Evolutionary conservation across 306 rosid genomes (phyloP).

Genomic region (Prunus dulcis): DNA sequence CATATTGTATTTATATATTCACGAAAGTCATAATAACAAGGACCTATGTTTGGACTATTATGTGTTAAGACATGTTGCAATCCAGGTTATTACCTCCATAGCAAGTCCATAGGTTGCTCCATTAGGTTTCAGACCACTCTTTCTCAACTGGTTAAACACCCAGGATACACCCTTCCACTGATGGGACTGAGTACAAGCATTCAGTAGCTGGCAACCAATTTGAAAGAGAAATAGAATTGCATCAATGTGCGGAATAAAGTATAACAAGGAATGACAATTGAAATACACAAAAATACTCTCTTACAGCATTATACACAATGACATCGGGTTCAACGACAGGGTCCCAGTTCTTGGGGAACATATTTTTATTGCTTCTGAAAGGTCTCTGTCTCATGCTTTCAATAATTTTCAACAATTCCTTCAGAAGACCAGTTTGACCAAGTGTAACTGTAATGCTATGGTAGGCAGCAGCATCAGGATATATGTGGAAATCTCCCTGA

Average conservation of each 20-base stretch:
- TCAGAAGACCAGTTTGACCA: constrained; percentile 85
- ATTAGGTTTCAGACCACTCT: constrained; percentile 68
- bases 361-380: constrained; percentile 31
- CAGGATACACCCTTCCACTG: constrained; percentile 88
- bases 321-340: constrained; percentile 77
- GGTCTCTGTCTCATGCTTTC: constrained; percentile 86
- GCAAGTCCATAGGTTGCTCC: constrained; percentile 91
- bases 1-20: background rate
- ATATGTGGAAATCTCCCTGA: constrained; percentile 63
- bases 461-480: constrained; percentile 93
- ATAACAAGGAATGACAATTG: constrained; percentile 13
- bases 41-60: constrained; percentile 18
- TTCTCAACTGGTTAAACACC: constrained; percentile 69
- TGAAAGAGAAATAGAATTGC: constrained; percentile 10
- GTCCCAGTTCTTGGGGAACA: constrained; percentile 62
- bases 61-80: constrained; percentile 6
- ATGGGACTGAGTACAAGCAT: constrained; percentile 76
- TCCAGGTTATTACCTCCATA: constrained; percentile 77
- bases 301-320: constrained; percentile 86
- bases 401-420: constrained; percentile 62
- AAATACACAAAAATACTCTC: constrained; percentile 26
- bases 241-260: constrained; percentile 24
- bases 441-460: constrained; percentile 92
- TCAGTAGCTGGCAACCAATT: constrained; percentile 62
- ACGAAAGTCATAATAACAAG: background rate